Evolutionary conservation across 2,329 filamentous ascomycete genomes (phyloP).

Genomic region (Neurospora sp.): DNA sequence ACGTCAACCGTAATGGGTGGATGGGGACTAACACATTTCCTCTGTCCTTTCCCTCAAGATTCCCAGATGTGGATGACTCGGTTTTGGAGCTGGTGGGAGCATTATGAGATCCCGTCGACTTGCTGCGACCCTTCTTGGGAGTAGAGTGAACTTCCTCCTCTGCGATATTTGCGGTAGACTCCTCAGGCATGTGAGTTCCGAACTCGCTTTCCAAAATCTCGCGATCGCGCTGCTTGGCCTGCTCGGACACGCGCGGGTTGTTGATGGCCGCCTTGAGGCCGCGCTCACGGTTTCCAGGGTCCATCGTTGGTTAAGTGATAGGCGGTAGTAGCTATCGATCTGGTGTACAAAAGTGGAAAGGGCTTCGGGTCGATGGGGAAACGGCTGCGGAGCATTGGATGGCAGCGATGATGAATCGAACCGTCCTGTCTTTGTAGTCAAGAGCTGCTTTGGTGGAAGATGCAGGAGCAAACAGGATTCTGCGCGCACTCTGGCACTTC

Average conservation of each 20-base stretch:
- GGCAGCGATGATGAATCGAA: neutral
- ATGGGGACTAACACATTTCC: constrained; percentile 15
- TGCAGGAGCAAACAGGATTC: neutral
- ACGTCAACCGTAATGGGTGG: neutral
- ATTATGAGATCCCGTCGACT: neutral
- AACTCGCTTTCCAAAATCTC: constrained; percentile 17
- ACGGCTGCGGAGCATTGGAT: neutral
- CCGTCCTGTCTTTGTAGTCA: neutral
- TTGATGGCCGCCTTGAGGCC: constrained; percentile 18
- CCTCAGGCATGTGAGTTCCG: constrained; percentile 7
- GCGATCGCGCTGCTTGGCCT: constrained; percentile 18
- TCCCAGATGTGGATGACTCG: neutral
- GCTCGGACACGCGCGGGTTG: constrained; percentile 18
- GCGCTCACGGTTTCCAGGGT: constrained; percentile 15
- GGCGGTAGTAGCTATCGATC: neutral
- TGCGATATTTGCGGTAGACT: neutral
- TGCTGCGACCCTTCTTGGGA: neutral
- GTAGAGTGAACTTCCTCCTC: neutral
- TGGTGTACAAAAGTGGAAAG: neutral
- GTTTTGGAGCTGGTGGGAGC: neutral
- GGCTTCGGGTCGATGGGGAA: neutral
- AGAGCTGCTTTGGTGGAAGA: neutral
- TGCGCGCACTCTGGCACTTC: neutral
- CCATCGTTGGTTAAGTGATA: constrained; percentile 6
- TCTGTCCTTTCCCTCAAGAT: constrained; percentile 14